Evolutionary conservation across 441 rosid species (phyloP), one percentile per base, ranked within the genome.

Genomic region (Breynia disticha): DNA sequence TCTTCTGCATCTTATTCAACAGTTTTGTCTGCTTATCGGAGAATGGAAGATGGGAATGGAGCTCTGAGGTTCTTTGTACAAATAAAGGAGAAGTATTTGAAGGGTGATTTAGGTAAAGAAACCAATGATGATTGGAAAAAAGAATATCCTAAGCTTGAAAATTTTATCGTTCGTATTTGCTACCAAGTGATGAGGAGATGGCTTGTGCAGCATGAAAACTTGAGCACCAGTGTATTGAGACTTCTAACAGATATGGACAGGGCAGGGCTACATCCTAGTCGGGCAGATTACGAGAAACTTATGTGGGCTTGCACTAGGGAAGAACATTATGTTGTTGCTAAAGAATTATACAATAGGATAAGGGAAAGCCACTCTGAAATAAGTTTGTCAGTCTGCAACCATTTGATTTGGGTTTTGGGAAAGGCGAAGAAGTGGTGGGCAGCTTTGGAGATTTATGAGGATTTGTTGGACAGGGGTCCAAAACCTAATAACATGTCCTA

Each of bases 341-440:
- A 80, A 66, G 93, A 87, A 67, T 63, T 90, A 60, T 90, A 90
- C 48, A 61, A 19, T 59, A 78, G 88, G 67, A 74, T 79, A 48
- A 85, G 96, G 72, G 93, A 79, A 68, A 70, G 67, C 44, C 45
- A 70, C 55, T 50, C 59, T 18, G 79, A 76, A 11, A 81, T 85
- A 63, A 85, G 87, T 70, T 53, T 90, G 46, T 83, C 95, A 16
- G 88, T 85, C 32, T 83, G 95, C 76, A 90, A 87, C 77, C 98
- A 90, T 67, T 57, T 82, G 69, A 90, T 90, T 57, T 90, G 96
- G 95, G 56, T 85, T 66, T 76, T 87, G 95, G 95, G 98, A 50
- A 85, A 77, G 66, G 93, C 95, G 45, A 87, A 76, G 76, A 90
- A 80, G 61, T 90, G 96, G 96, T 83, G 93, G 96, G 90, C 95